Base-by-base conservation (phyloP, 768 basidiomycete genomes). In the Amylocystis lapponica region DNA sequence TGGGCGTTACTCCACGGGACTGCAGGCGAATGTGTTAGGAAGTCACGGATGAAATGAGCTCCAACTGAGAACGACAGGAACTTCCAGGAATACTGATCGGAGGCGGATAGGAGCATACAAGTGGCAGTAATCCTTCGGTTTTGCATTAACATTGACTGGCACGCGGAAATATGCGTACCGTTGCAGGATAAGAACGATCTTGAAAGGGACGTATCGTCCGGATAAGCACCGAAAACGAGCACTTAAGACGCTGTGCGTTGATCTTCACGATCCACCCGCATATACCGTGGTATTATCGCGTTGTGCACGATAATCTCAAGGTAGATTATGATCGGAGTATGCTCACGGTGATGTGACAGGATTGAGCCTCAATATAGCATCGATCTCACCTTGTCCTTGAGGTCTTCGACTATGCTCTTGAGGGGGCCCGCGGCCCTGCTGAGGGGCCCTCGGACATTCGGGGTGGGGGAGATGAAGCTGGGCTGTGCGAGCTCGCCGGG, bases 401-500 rank as follows among this genome's bases (percentile, higher is more conserved):
- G 71, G 63, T 89, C 87, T 4, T 89, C 86, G 36, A 90, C 83
- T 50, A 90, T 88, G 49, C 85, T 85, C 62, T 67, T 75, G 41
- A 83, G 58, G 3, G 78, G 78, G 0, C 57, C 66, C 23, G 58
- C 50, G 17, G 41, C 36, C 29, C 48, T 58, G 12, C 39, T 48
- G 33, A 49, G 45, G 37, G 56, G 23, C 17, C 44, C 27, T 40
- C 33, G 38, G 45, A 30, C 43, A 44, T 32, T 32, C 41, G 32
- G 25, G 21, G 32, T 45, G 36, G 40, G 42, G 25, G 43, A 46
- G 34, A 42, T 33, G 41, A 32, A 52, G 43, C 17, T 54, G 52
- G 27, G 51, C 43, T 2, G 55, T 46, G 25, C 51, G 41, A 19
- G 59, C 56, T 25, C 46, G 16, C 50, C 48, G 19, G 45, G 39